A percentile compares a stretch with the other conserved stretches of the same genome.
Conservation (phyloP, 225 moss, liverwort and hornwort genomes). For the Ulota crispa region DNA sequence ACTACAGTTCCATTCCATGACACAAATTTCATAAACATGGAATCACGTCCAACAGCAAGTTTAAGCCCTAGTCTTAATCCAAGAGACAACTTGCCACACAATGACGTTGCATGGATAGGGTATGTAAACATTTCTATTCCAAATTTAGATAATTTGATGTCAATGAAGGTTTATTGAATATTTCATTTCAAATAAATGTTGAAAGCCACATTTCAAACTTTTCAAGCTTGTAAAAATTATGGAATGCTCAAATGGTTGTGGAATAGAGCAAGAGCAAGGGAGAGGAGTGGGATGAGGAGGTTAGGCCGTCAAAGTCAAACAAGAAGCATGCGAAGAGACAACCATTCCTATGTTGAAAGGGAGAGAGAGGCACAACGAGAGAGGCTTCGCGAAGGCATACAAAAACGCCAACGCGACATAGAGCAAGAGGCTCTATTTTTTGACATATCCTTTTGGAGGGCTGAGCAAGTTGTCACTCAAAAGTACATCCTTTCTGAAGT, state of each 20-base stretch:
- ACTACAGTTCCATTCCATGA: not conserved
- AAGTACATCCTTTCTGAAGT: slow-evolving; percentile 44
- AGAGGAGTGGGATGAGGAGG: not conserved
- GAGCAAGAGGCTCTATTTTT: slow-evolving; percentile 55
- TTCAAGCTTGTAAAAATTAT: not conserved
- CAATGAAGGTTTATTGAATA: too few relatives aligned
- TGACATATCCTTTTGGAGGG: slow-evolving; percentile 61
- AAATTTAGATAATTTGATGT: not conserved
- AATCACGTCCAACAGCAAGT: not conserved
- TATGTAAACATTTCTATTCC: not conserved
- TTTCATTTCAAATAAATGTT: accelerated
- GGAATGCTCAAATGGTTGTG: not conserved
- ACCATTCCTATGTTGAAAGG: not conserved
- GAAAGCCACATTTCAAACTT: not conserved
- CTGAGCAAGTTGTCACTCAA: slow-evolving; percentile 31
- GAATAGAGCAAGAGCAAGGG: slow-evolving; percentile 14
- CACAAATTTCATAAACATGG: not conserved
- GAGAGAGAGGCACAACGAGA: slow-evolving; percentile 15
- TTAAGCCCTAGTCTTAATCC: not conserved
- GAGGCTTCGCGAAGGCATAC: slow-evolving; percentile 31
- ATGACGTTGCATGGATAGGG: slow-evolving; percentile 15
- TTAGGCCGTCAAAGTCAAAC: not conserved
- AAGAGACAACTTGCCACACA: not conserved
- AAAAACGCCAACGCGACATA: slow-evolving; percentile 38
- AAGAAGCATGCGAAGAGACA: slow-evolving; percentile 1